Conservation (phyloP, 73 alveolate genomes). For the Tetrahymena elliotti region DNA sequence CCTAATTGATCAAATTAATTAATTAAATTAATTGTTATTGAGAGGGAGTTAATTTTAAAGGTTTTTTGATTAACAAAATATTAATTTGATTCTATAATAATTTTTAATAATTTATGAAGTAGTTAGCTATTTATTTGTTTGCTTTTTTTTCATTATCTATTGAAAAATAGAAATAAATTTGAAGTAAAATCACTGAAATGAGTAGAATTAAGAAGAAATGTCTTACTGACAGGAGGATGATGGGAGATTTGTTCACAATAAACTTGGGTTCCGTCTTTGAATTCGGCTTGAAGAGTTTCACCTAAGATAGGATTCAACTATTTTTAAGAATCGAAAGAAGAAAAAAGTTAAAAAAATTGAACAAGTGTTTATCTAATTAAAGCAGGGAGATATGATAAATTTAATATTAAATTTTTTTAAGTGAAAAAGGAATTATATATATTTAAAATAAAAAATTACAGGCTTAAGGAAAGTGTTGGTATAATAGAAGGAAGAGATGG, state of each 20-base stretch:
- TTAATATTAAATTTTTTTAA: background rate
- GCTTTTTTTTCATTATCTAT: too few relatives aligned
- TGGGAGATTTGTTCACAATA: slow-evolving; percentile 92
- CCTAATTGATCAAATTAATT: background rate
- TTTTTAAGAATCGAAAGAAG: background rate
- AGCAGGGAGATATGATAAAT: background rate
- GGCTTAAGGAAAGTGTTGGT: slow-evolving; percentile 76
- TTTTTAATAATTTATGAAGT: too few relatives aligned
- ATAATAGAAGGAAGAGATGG: slow-evolving; percentile 48
- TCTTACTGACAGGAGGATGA: slow-evolving; percentile 76
- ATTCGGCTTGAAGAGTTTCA: slow-evolving; percentile 85
- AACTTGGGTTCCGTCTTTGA: slow-evolving; percentile 90
- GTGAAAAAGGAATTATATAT: background rate
- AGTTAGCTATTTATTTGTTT: too few relatives aligned
- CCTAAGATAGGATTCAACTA: slow-evolving; percentile 91
- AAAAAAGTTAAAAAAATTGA: background rate
- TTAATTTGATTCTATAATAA: background rate
- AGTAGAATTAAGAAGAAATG: background rate
- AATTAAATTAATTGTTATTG: background rate
- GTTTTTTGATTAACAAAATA: too few relatives aligned
- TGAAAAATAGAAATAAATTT: too few relatives aligned
- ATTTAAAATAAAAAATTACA: background rate
- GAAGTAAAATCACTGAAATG: too few relatives aligned
- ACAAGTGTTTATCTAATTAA: background rate
- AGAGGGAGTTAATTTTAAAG: background rate